Evolutionary conservation across 2,329 filamentous ascomycete species (phyloP).

Genomic region (Botrytis sinoallii): DNA sequence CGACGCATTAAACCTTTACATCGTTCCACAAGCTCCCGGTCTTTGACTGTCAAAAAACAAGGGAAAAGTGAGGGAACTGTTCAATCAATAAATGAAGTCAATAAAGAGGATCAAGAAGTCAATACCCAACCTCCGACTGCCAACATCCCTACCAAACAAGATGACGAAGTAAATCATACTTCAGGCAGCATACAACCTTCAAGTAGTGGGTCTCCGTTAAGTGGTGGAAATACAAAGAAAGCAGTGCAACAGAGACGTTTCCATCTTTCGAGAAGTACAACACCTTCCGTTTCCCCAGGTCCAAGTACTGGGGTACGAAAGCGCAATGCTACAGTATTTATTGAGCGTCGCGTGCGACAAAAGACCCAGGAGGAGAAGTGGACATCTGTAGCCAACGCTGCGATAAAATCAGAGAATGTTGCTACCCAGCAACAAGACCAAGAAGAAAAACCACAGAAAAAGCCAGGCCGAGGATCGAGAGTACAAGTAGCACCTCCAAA

Average conservation of each 20-base stretch:
- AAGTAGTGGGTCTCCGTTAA: background rate
- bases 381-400: background rate
- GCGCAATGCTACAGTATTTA: conserved; percentile 49
- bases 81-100: background rate
- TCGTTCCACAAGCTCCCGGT: conserved; percentile 22
- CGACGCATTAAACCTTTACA: conserved; percentile 29
- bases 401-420: background rate
- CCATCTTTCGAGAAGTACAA: conserved; percentile 51
- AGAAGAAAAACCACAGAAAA: conserved; percentile 29
- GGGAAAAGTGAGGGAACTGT: background rate
- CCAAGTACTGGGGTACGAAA: conserved; percentile 20
- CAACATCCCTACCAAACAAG: background rate
- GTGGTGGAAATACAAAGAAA: conserved; percentile 1
- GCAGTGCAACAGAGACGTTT: conserved; percentile 47
- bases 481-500: conserved; percentile 8
- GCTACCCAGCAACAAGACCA: conserved; percentile 9
- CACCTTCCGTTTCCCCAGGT: background rate
- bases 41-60: conserved; percentile 4
- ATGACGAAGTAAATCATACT: background rate
- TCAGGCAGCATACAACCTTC: background rate
- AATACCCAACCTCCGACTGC: background rate
- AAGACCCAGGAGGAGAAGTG: conserved; percentile 13
- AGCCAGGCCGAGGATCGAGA: conserved; percentile 30
- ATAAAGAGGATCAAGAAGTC: background rate
- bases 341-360: conserved; percentile 49